phyloP scores from a whole-genome alignment of 441 rosid genomes.

The Sinapis alba region DNA sequence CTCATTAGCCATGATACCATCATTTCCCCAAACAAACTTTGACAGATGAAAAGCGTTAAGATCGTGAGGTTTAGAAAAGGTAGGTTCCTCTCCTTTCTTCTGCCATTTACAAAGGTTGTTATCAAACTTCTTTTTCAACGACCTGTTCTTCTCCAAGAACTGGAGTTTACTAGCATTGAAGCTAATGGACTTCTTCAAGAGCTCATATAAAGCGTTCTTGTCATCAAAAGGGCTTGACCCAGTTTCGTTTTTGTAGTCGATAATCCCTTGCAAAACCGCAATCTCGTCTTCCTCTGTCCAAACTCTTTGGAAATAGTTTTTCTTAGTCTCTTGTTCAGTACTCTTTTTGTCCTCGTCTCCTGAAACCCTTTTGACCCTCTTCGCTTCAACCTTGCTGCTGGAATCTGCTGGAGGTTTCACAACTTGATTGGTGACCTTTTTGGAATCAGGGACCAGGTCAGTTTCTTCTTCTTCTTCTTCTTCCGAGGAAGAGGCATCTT shows the following conservation, averaged over 20 bases:
- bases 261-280: conserved; percentile 42
- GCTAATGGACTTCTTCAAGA: conserved; percentile 43
- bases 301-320: conserved; percentile 41
- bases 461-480: neutral
- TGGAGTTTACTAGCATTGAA: conserved; percentile 42
- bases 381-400: conserved; percentile 6
- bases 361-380: conserved; percentile 40
- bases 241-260: conserved; percentile 36
- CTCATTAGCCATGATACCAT: conserved; percentile 12
- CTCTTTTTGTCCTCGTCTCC: conserved; percentile 20
- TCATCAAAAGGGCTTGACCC: conserved; percentile 33
- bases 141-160: conserved; percentile 47
- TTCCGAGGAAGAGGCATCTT: too few species aligned
- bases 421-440: neutral
- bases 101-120: conserved; percentile 36
- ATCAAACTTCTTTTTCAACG: conserved; percentile 48
- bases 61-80: conserved; percentile 49
- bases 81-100: conserved; percentile 33
- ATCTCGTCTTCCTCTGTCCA: conserved; percentile 60
- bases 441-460: neutral
- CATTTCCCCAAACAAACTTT: conserved; percentile 46
- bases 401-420: neutral
- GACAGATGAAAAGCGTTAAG: conserved; percentile 41
- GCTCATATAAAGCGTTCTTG: conserved; percentile 38
- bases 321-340: conserved; percentile 12